Conservation (phyloP, 306 rosid genomes). For the Quercus parvula region DNA sequence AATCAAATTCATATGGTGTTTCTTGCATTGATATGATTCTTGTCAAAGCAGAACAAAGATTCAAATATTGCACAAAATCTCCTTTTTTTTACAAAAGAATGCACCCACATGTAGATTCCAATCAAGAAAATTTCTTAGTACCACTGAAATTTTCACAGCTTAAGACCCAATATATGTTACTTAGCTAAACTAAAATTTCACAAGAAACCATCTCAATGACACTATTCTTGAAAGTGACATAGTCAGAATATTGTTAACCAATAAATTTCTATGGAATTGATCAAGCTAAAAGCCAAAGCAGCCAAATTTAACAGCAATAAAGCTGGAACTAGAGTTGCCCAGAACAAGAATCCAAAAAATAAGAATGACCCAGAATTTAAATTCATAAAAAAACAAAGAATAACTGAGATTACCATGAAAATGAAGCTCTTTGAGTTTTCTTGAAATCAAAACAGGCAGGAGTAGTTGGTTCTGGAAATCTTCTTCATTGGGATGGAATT, state of each 20-base stretch:
- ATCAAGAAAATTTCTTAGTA: not conserved
- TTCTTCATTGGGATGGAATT: not conserved
- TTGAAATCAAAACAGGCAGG: not conserved
- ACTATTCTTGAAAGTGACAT: not conserved
- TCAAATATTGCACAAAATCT: not conserved
- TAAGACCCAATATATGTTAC: no score
- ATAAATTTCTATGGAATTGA: not conserved
- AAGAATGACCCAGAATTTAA: not conserved
- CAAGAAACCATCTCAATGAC: not conserved
- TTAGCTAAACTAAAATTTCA: not conserved
- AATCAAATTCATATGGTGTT: not conserved
- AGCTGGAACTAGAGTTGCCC: not conserved
- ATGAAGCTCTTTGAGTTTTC: not conserved
- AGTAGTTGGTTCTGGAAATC: not conserved
- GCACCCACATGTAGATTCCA: not conserved
- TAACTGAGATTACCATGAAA: not conserved
- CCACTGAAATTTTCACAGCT: not conserved
- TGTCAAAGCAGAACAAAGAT: not conserved
- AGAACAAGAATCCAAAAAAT: conserved; percentile 1
- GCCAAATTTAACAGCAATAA: not conserved
- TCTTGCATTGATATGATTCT: not conserved
- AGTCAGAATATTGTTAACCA: not conserved
- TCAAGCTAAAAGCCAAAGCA: not conserved
- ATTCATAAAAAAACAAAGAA: not conserved
- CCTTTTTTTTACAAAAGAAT: not conserved